Conservation (phyloP, 495 filamentous ascomycete species). For the Elaphomyces granulatus region DNA sequence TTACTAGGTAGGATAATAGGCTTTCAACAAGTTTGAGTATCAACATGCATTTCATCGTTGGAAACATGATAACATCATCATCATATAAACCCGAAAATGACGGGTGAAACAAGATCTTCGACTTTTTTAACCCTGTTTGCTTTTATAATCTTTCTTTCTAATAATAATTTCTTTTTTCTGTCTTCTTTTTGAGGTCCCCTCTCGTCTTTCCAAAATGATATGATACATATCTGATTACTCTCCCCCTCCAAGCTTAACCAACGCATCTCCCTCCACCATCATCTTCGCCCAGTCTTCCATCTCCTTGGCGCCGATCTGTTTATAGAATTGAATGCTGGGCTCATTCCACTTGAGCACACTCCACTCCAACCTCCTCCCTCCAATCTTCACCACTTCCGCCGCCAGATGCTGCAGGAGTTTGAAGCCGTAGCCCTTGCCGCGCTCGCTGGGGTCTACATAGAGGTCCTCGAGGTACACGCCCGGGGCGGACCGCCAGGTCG, state of each 20-base stretch:
- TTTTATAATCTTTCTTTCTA: too few species aligned
- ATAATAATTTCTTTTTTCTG: too few species aligned
- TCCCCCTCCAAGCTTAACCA: constrained; percentile 42
- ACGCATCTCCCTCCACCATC: constrained; percentile 64
- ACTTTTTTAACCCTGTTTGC: too few species aligned
- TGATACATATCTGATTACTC: constrained; percentile 2
- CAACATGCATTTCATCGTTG: too few species aligned
- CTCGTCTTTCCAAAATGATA: too few species aligned
- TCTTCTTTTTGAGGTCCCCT: too few species aligned
- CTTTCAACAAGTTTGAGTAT: too few species aligned
- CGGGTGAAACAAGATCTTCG: too few species aligned
- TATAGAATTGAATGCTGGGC: constrained; percentile 77
- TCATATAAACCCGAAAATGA: too few species aligned
- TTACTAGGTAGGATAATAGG: too few species aligned
- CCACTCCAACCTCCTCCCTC: constrained; percentile 78
- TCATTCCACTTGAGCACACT: constrained; percentile 84
- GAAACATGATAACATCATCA: too few species aligned
- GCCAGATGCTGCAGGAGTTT: constrained; percentile 62
- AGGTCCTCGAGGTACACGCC: constrained; percentile 94
- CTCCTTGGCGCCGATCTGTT: constrained; percentile 56
- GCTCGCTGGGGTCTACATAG: constrained; percentile 56
- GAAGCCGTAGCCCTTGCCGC: constrained; percentile 68
- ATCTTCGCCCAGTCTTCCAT: constrained; percentile 86
- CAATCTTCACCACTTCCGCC: constrained; percentile 53
- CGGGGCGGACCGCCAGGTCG: constrained; percentile 72